Percentiles rank a stretch among this genome's conserved stretches.
Evolutionary conservation across 106 monocot species (phyloP).

Genomic region (Dendrobium officinale): DNA sequence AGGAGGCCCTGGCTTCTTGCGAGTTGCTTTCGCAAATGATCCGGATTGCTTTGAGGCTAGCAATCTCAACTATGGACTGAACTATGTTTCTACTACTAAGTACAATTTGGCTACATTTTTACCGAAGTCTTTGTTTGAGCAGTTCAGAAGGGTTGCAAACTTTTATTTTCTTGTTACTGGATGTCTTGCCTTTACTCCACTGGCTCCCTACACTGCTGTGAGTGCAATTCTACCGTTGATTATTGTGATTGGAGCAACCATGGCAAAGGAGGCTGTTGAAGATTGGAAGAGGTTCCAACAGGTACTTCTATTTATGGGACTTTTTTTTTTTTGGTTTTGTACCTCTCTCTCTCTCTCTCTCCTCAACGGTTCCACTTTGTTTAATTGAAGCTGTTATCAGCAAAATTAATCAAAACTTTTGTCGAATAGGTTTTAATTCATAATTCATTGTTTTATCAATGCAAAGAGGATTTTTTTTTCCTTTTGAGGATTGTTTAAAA

Average conservation of each 20-base stretch:
- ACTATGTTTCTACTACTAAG: slow-evolving; percentile 85
- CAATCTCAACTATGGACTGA: slow-evolving; percentile 29
- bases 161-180: slow-evolving; percentile 70
- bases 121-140: slow-evolving; percentile 90
- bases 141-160: slow-evolving; percentile 91
- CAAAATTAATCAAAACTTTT: no score
- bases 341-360: no score
- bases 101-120: slow-evolving; percentile 68
- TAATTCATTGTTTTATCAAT: no score
- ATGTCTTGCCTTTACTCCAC: slow-evolving; percentile 54
- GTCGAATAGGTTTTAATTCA: no score
- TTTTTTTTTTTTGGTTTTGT: no score
- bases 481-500: no score
- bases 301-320: slow-evolving; percentile 21
- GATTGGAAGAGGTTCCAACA: slow-evolving; percentile 74
- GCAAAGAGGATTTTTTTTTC: no score
- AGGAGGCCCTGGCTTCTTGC: slow-evolving; percentile 67
- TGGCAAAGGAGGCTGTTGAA: slow-evolving; percentile 89
- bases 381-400: no score
- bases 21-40: slow-evolving; percentile 50
- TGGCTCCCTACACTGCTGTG: slow-evolving; percentile 55
- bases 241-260: slow-evolving; percentile 70
- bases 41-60: slow-evolving; percentile 41
- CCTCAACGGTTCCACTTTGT: no score
- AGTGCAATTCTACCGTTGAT: slow-evolving; percentile 59